Percentiles rank a stretch among this genome's conserved stretches.
Evolutionary conservation across 306 rosid genomes (phyloP).

Genomic region (Cucumis cinereus): DNA sequence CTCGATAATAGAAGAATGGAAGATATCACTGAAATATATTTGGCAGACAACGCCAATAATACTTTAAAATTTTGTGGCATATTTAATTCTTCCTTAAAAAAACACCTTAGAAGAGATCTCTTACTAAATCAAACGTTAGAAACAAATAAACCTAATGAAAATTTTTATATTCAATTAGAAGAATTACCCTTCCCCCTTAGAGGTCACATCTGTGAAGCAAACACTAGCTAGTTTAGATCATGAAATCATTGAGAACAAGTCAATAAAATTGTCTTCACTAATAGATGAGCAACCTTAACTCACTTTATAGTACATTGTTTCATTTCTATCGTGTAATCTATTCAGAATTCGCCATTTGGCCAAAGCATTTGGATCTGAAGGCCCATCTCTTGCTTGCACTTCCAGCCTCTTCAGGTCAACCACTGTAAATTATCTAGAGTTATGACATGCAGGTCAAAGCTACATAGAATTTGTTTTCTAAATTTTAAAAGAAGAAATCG

Average conservation of each 20-base stretch:
- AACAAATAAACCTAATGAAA: background rate
- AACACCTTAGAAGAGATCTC: background rate
- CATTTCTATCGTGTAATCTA: slow-evolving; percentile 95
- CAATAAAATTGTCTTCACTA: background rate
- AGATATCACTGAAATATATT: background rate
- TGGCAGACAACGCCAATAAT: background rate
- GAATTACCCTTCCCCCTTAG: background rate
- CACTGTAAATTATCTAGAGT: slow-evolving; percentile 38
- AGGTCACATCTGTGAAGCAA: background rate
- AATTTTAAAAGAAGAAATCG: background rate
- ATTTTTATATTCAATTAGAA: background rate
- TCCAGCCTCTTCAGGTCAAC: slow-evolving; percentile 83
- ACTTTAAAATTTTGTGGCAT: background rate
- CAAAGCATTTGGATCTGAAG: slow-evolving; percentile 87
- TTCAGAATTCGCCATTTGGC: slow-evolving; percentile 99
- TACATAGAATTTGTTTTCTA: background rate
- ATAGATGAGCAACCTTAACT: slow-evolving; percentile 10
- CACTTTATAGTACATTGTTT: slow-evolving; percentile 93
- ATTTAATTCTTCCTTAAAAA: background rate
- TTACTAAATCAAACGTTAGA: background rate
- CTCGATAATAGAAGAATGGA: background rate
- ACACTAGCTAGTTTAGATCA: background rate
- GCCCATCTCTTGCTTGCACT: slow-evolving; percentile 96
- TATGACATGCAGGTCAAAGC: background rate
- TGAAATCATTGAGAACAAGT: background rate